Evolutionary conservation across 805 yeast genomes (phyloP).

Genomic region (Teunomyces kruisii): DNA sequence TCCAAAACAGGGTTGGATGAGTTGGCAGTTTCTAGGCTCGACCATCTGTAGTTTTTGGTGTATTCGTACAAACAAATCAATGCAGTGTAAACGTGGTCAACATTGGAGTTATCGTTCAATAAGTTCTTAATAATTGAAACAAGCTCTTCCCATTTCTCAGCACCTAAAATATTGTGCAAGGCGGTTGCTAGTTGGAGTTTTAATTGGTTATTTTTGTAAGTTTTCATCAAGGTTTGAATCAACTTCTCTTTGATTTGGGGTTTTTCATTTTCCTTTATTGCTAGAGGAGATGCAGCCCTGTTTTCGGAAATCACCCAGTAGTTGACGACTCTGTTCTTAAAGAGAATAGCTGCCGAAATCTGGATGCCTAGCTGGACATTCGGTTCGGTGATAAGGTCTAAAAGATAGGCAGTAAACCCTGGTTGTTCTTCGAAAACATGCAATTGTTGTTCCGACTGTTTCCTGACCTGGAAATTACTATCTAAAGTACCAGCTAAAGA

Average conservation of each 20-base stretch:
- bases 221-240: slow-evolving; percentile 41
- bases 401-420: slow-evolving; percentile 56
- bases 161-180: slow-evolving; percentile 50
- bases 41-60: slow-evolving; percentile 41
- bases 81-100: slow-evolving; percentile 39
- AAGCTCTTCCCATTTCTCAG: slow-evolving; percentile 48
- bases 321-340: slow-evolving; percentile 40
- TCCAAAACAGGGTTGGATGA: slow-evolving; percentile 39
- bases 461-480: slow-evolving; percentile 48
- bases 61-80: slow-evolving; percentile 42
- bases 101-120: slow-evolving; percentile 36
- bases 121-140: slow-evolving; percentile 43
- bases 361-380: slow-evolving; percentile 44
- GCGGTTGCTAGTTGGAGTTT: slow-evolving; percentile 60
- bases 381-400: slow-evolving; percentile 49
- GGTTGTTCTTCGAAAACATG: slow-evolving; percentile 52
- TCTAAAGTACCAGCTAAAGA: slow-evolving; percentile 57
- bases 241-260: slow-evolving; percentile 35
- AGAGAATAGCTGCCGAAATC: slow-evolving; percentile 43
- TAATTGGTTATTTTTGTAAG: slow-evolving; percentile 37
- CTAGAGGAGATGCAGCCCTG: slow-evolving; percentile 20
- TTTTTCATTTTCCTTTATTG: slow-evolving; percentile 35
- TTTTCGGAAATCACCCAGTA: slow-evolving; percentile 40
- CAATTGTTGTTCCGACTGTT: slow-evolving; percentile 53
- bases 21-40: slow-evolving; percentile 43